Evolutionary conservation across 2,329 filamentous ascomycete species (phyloP).

Genomic region (Colletotrichum brevisporum): DNA sequence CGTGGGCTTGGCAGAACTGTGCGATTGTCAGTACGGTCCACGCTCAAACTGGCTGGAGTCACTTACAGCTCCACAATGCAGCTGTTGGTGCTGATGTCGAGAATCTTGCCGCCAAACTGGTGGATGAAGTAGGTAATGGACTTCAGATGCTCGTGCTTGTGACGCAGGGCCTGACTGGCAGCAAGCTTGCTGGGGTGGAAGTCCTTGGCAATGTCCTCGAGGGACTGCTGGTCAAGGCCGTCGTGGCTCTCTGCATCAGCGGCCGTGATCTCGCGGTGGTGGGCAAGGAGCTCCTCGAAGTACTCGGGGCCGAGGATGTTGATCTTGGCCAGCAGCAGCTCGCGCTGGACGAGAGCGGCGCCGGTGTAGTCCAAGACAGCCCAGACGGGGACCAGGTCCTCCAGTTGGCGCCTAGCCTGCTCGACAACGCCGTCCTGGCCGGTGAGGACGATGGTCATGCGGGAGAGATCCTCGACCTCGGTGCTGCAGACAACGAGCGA

Average conservation of each 20-base stretch:
- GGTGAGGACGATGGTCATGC: slow-evolving; percentile 98
- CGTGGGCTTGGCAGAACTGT: slow-evolving; percentile 88
- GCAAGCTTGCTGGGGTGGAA: slow-evolving; percentile 93
- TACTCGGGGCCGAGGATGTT: slow-evolving; percentile 98
- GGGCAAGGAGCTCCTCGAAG: slow-evolving; percentile 95
- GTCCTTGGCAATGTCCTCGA: slow-evolving; percentile 70
- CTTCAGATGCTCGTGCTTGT: slow-evolving; percentile 98
- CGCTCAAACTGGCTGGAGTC: neutral
- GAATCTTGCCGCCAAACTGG: slow-evolving; percentile 96
- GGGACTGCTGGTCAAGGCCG: slow-evolving; percentile 51
- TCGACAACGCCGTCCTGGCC: slow-evolving; percentile 98
- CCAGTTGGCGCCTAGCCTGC: slow-evolving; percentile 93
- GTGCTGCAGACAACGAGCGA: slow-evolving; percentile 98
- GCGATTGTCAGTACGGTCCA: slow-evolving; percentile 44
- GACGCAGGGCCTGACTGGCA: slow-evolving; percentile 88
- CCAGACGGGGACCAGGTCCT: slow-evolving; percentile 98
- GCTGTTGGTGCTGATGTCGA: slow-evolving; percentile 98
- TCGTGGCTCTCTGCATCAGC: slow-evolving; percentile 60
- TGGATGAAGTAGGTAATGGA: slow-evolving; percentile 97
- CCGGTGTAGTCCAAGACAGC: slow-evolving; percentile 96
- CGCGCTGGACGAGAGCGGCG: slow-evolving; percentile 93
- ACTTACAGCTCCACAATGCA: slow-evolving; percentile 97
- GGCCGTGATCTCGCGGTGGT: slow-evolving; percentile 89
- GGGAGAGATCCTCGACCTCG: slow-evolving; percentile 94
- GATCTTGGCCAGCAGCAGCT: slow-evolving; percentile 95